A percentile compares a stretch with the other conserved stretches of the same genome.
phyloP scores from a whole-genome alignment of 2,329 filamentous ascomycete species.

The Trichothecium sympodiale region DNA sequence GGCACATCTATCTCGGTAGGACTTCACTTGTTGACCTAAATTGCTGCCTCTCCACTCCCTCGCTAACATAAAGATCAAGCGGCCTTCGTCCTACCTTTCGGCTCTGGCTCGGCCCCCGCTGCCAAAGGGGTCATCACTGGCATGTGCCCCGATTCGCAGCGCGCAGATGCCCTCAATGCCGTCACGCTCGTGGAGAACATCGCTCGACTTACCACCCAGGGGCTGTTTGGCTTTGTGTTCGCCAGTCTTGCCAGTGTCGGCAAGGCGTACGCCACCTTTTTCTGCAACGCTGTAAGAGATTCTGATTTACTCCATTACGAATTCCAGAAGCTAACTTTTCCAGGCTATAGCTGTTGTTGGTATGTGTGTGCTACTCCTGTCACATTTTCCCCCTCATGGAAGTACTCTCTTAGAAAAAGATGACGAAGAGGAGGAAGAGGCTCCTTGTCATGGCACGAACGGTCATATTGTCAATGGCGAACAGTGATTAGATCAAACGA shows the following conservation, averaged over 20 bases:
- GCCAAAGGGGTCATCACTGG: slow-evolving; percentile 65
- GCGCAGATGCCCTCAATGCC: slow-evolving; percentile 56
- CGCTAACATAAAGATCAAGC: slow-evolving; percentile 19
- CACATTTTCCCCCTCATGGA: slow-evolving; percentile 28
- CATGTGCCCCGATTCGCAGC: slow-evolving; percentile 51
- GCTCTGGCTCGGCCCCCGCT: slow-evolving; percentile 56
- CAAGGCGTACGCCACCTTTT: slow-evolving; percentile 51
- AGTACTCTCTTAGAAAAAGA: slow-evolving; percentile 21
- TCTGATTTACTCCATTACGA: not conserved
- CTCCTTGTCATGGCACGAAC: too few species aligned
- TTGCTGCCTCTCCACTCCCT: not conserved
- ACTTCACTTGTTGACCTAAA: not conserved
- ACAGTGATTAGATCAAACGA: too few species aligned
- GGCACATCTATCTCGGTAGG: slow-evolving; percentile 56
- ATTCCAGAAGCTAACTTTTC: not conserved
- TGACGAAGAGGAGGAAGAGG: slow-evolving; percentile 5
- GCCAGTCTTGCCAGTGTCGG: slow-evolving; percentile 49
- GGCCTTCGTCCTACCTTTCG: slow-evolving; percentile 54
- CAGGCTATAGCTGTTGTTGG: slow-evolving; percentile 39
- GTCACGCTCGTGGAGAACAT: slow-evolving; percentile 62
- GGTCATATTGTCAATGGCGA: too few species aligned
- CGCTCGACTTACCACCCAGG: slow-evolving; percentile 50
- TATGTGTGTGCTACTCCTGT: slow-evolving; percentile 27
- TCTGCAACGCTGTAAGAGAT: slow-evolving; percentile 53
- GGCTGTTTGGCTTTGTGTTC: slow-evolving; percentile 57